phyloP scores from a whole-genome alignment of 148 eudicot genomes.

The Camellia sinensis region DNA sequence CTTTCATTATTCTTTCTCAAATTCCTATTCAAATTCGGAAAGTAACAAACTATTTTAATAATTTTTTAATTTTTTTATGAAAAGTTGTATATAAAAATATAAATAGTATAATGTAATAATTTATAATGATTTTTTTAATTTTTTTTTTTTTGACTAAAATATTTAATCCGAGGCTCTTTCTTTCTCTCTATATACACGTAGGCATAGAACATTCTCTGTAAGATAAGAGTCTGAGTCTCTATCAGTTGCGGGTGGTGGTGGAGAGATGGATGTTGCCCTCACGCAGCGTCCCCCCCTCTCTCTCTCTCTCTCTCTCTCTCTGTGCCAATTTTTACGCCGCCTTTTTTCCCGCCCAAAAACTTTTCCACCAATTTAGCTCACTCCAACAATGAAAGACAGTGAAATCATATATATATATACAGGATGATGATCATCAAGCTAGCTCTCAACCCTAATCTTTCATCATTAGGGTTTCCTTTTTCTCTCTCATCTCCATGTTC shows the following conservation, averaged over 20 bases:
- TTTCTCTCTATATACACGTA: too few relatives aligned
- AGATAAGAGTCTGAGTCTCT: conserved; percentile 16
- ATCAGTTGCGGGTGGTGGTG: conserved; percentile 41
- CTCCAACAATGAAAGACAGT: conserved; percentile 23
- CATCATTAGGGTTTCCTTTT: conserved; percentile 36
- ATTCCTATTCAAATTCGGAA: too few relatives aligned
- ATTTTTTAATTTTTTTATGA: too few relatives aligned
- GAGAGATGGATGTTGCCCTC: conserved; percentile 25
- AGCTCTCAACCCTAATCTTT: conserved; percentile 16
- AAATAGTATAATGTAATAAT: too few relatives aligned
- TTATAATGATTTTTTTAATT: too few relatives aligned
- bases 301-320: conserved; percentile 15
- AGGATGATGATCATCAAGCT: not conserved
- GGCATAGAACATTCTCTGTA: conserved; percentile 13
- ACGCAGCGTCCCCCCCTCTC: conserved; percentile 19
- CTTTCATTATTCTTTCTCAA: too few relatives aligned
- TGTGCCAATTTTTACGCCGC: conserved; percentile 15
- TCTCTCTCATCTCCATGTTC: not conserved
- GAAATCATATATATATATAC: conserved; percentile 16
- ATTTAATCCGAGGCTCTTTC: too few relatives aligned
- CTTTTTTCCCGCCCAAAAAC: conserved; percentile 27
- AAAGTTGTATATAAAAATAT: too few relatives aligned
- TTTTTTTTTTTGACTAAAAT: too few relatives aligned
- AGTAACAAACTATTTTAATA: too few relatives aligned
- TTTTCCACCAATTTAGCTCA: conserved; percentile 42